These are phyloP conservation scores for Salvia splendens DNA, from an alignment of 257 asterid genomes.

Conservation along the genomic window DNA sequence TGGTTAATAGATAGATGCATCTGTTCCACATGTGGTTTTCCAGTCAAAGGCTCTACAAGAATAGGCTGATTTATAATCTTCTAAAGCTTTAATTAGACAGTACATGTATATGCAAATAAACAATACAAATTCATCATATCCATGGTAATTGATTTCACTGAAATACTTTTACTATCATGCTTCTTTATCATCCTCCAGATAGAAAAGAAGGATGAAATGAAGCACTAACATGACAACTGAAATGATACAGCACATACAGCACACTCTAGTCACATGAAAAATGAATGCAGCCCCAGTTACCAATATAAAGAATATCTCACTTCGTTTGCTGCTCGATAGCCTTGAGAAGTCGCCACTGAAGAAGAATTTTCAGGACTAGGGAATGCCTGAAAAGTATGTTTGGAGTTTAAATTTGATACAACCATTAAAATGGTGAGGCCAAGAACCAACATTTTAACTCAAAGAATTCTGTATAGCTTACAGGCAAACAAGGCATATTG, in stretches of 20 bases:
- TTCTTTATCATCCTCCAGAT: slow-evolving; percentile 23
- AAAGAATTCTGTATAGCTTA: slow-evolving; percentile 40
- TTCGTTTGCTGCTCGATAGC: slow-evolving; percentile 59
- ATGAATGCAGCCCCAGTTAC: slow-evolving; percentile 28
- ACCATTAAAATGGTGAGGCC: slow-evolving; percentile 25
- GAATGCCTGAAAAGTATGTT: slow-evolving; percentile 51
- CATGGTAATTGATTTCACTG: slow-evolving; percentile 3
- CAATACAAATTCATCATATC: not conserved
- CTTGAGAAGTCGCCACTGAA: slow-evolving; percentile 57
- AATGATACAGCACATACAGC: slow-evolving; percentile 5
- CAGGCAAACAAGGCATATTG: slow-evolving; percentile 72
- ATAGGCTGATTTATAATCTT: slow-evolving; percentile 7
- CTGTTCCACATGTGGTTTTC: not conserved
- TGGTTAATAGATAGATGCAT: not conserved
- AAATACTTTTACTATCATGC: not conserved
- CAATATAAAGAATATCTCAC: slow-evolving; percentile 46
- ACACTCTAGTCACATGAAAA: slow-evolving; percentile 23
- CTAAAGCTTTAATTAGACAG: not conserved
- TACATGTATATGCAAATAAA: not conserved
- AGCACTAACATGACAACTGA: slow-evolving; percentile 15
- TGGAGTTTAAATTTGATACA: slow-evolving; percentile 18
- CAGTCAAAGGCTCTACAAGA: not conserved
- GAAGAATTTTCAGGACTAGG: slow-evolving; percentile 68
- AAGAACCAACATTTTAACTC: slow-evolving; percentile 28
- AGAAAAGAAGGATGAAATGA: slow-evolving; percentile 15